Evolutionary conservation across 164 flowering plant species (phyloP), one percentile per base, ranked within the genome.

Genomic region (Dillenia suffruticosa): DNA sequence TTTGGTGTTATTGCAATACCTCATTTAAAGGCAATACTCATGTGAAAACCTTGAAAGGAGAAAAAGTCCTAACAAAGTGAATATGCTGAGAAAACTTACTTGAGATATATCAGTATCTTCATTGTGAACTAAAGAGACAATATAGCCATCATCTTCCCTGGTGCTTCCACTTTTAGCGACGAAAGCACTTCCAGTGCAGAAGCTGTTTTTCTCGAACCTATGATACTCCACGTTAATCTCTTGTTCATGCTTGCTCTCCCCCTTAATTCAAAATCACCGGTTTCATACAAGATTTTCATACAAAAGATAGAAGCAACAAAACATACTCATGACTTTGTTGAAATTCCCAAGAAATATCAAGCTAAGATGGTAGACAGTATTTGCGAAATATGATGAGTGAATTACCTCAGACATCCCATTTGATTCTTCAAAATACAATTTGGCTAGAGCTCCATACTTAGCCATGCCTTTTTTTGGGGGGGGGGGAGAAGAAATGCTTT

Each of bases 141-240:
- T 70, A 84, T 86, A 88, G 19, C 89, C 89, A 70, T 85, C 89
- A 62, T 84, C 89, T 61, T 85, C 86, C 26, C 81, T 78, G 15
- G n/a, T 10, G 15, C 72, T 70, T 46, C 66, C 77, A 19, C 57
- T 49, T 65, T 72, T 85, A 0, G 88, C 17, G 2, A 88, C 83
- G 72, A 85, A 88, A 5, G 73, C 61, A 46, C 77, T 77, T 32
- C 90, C 94, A 13, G 74, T 71, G 70, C 88, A 82, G 67, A 72
- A 85, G 10, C 61, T 65, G 60, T 75, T 81, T 32, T 76, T 65
- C 54, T 70, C 83, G 45, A 88, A 72, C 61, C 49, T 69, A 46
- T 85, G 90, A 62, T 78, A 76, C 57, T 84, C 85, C 8, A 81
- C 79, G 58, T 80, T 81, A 19, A 19, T 19, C 22, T 19, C 22